Evolutionary conservation across 768 basidiomycete species (phyloP).

Genomic region (Lentinus brumalis): DNA sequence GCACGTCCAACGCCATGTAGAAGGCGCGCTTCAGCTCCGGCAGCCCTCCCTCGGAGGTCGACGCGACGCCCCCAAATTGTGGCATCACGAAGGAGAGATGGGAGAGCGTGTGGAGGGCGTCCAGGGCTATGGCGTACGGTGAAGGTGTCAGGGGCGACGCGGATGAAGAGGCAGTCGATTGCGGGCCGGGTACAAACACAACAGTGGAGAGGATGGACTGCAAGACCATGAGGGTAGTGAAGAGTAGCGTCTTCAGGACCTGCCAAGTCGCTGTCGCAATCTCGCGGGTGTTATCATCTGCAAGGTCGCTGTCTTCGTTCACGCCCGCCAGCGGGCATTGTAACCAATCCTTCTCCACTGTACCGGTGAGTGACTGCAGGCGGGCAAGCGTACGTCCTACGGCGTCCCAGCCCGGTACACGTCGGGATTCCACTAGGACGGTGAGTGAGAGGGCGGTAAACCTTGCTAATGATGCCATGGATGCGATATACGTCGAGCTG

Average conservation of each 20-base stretch:
- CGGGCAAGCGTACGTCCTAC: conserved; percentile 22
- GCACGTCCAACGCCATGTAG: conserved; percentile 76
- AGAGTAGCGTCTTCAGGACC: conserved; percentile 74
- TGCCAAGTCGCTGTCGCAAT: conserved; percentile 60
- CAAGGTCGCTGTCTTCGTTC: conserved; percentile 30
- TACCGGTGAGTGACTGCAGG: conserved; percentile 24
- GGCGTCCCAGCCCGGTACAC: conserved; percentile 27
- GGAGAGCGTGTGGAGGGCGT: conserved; percentile 58
- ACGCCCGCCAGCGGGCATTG: conserved; percentile 28
- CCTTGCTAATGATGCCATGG: conserved; percentile 28
- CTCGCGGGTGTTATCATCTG: conserved; percentile 48
- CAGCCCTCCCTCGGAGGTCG: conserved; percentile 57
- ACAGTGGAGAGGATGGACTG: conserved; percentile 60
- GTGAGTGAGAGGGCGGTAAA: conserved; percentile 27
- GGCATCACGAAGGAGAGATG: conserved; percentile 77
- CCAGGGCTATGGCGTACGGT: conserved; percentile 53
- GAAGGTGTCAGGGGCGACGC: conserved; percentile 1
- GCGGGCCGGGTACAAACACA: conserved; percentile 49
- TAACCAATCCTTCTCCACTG: conserved; percentile 32
- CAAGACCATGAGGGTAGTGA: conserved; percentile 68
- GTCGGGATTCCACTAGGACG: conserved; percentile 28
- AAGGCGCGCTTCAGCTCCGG: conserved; percentile 73
- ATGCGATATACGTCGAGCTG: conserved; percentile 22
- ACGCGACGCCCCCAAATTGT: conserved; percentile 75
- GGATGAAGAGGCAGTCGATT: not conserved